Evolutionary conservation across 2,329 filamentous ascomycete species (phyloP).

Genomic region (Cucurbitaria berberidis): DNA sequence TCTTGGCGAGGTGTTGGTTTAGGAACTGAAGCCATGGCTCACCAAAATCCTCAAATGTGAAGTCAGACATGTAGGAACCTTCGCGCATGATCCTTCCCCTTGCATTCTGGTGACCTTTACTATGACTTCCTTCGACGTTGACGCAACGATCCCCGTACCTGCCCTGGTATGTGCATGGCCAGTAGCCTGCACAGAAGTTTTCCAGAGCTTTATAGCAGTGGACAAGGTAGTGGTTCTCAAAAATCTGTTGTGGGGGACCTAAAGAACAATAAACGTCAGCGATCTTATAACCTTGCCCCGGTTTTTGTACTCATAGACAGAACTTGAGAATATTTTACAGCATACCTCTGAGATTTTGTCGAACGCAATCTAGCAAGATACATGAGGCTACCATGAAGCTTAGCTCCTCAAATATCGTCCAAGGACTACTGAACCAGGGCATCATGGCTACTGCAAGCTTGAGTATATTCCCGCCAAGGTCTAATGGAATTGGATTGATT

Average conservation of each 20-base stretch:
- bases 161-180: not conserved
- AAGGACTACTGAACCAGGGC: not conserved
- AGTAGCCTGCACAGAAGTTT: constrained; percentile 17
- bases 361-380: constrained; percentile 55
- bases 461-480: constrained; percentile 59
- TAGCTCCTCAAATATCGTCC: constrained; percentile 50
- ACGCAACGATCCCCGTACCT: constrained; percentile 37
- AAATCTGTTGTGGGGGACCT: too few relatives aligned
- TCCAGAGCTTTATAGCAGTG: constrained; percentile 27
- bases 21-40: not conserved
- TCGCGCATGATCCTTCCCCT: constrained; percentile 52
- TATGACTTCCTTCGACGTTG: constrained; percentile 49
- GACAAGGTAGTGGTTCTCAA: constrained; percentile 18
- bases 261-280: too few relatives aligned
- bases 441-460: constrained; percentile 54
- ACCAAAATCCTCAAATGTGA: constrained; percentile 15
- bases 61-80: constrained; percentile 50
- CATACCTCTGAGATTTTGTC: constrained; percentile 37
- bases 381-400: constrained; percentile 57
- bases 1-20: not conserved
- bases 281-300: too few relatives aligned
- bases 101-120: constrained; percentile 55
- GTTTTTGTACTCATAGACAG: too few relatives aligned
- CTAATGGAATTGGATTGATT: constrained; percentile 55
- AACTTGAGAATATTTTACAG: too few relatives aligned